Percentiles rank a stretch among this genome's conserved stretches.
Conservation (phyloP, 2,329 filamentous ascomycete genomes). For the Davidsoniella australis region DNA sequence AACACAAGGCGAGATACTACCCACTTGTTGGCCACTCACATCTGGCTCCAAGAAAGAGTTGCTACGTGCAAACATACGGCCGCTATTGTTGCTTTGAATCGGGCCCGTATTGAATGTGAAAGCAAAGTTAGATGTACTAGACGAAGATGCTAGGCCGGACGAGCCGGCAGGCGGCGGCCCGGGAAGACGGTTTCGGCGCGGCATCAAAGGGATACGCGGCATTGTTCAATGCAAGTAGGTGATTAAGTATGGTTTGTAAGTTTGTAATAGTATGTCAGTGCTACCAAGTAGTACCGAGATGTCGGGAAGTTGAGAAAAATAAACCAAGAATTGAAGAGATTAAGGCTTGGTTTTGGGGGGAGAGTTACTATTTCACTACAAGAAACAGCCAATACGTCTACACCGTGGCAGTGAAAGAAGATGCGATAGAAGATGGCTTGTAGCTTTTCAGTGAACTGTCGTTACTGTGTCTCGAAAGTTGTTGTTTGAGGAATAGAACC, state of each 20-base stretch:
- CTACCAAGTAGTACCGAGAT: not conserved
- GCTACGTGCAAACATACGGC: constrained; percentile 14
- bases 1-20: not conserved
- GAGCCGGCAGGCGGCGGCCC: not conserved
- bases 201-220: not conserved
- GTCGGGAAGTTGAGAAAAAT: not conserved
- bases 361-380: not conserved
- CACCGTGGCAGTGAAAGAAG: too few relatives aligned
- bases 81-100: constrained; percentile 1
- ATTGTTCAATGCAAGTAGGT: not conserved
- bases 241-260: not conserved
- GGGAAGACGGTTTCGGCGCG: not conserved
- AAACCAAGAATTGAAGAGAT: not conserved
- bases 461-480: too few relatives aligned
- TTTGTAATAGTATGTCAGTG: not conserved
- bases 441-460: too few relatives aligned
- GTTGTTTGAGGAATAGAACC: too few relatives aligned
- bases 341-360: too few relatives aligned
- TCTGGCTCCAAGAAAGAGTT: constrained; percentile 21
- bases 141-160: not conserved
- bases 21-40: constrained; percentile 14
- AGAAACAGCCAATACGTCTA: not conserved
- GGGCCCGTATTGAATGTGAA: constrained; percentile 20
- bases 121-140: constrained; percentile 14
- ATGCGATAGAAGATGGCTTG: too few relatives aligned